Evolutionary conservation across 306 rosid genomes (phyloP).

Genomic region (Cucurbita maxima): DNA sequence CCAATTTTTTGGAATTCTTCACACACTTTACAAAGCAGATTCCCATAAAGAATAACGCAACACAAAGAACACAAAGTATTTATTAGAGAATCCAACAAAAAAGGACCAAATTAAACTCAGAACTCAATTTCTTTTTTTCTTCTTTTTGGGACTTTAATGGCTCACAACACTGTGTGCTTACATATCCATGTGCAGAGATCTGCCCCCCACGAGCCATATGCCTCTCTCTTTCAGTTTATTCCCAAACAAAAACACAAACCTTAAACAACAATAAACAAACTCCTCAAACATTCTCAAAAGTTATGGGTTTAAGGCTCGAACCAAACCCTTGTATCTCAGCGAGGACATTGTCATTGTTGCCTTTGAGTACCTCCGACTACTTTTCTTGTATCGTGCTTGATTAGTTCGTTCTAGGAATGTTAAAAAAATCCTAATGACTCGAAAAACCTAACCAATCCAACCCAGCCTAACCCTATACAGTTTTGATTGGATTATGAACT

Average conservation of each 20-base stretch:
- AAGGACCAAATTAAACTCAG: neutral
- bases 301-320: too few species aligned
- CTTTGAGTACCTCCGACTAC: too few species aligned
- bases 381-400: too few species aligned
- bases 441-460: too few species aligned
- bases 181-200: slow-evolving; percentile 54
- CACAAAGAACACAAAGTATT: neutral
- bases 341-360: too few species aligned
- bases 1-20: too few species aligned
- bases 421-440: too few species aligned
- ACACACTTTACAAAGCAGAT: neutral
- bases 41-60: neutral
- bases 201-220: slow-evolving; percentile 58
- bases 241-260: slow-evolving; percentile 14
- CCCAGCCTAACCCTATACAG: too few species aligned
- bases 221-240: slow-evolving; percentile 17
- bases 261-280: neutral
- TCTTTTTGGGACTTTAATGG: neutral
- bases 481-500: too few species aligned
- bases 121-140: neutral
- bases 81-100: neutral
- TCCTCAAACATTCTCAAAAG: too few species aligned
- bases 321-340: too few species aligned
- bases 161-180: slow-evolving; percentile 27
- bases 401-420: too few species aligned